Evolutionary conservation across 495 filamentous ascomycete genomes (phyloP).

Genomic region (Aspergillus carlsbadensis): DNA sequence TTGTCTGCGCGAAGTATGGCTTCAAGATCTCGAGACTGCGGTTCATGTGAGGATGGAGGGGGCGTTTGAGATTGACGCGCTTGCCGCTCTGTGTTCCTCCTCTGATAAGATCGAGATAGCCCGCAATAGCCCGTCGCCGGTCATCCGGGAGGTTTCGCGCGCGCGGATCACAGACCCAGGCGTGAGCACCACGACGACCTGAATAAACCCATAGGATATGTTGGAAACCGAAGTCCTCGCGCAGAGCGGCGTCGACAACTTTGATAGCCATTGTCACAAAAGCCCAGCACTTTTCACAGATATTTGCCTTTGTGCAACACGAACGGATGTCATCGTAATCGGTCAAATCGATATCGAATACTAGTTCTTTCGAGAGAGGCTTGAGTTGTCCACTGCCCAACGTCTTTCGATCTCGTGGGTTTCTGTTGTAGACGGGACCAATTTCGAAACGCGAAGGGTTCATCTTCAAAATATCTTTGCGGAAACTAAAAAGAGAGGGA

Average conservation of each 20-base stretch:
- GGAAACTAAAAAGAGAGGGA: slow-evolving; percentile 54
- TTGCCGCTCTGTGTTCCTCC: slow-evolving; percentile 84
- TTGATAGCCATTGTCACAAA: slow-evolving; percentile 98
- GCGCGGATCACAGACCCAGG: slow-evolving; percentile 94
- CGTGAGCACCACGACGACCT: slow-evolving; percentile 91
- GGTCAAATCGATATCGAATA: slow-evolving; percentile 98
- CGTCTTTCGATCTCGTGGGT: slow-evolving; percentile 90
- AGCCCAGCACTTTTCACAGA: slow-evolving; percentile 91
- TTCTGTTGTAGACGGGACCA: slow-evolving; percentile 89
- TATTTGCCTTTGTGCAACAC: slow-evolving; percentile 89
- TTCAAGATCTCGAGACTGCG: slow-evolving; percentile 83
- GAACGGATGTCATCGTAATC: slow-evolving; percentile 97
- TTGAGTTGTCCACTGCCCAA: slow-evolving; percentile 63
- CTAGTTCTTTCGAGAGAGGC: slow-evolving; percentile 85
- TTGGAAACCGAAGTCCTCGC: slow-evolving; percentile 93
- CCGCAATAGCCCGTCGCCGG: slow-evolving; percentile 76
- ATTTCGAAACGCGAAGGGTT: slow-evolving; percentile 97
- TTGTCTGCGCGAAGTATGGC: slow-evolving; percentile 73
- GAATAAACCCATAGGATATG: slow-evolving; percentile 99
- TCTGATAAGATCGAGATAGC: slow-evolving; percentile 82
- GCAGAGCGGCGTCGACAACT: slow-evolving; percentile 78
- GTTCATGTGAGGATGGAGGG: slow-evolving; percentile 84
- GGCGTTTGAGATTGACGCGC: slow-evolving; percentile 79
- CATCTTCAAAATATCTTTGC: slow-evolving; percentile 82
- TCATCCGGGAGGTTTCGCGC: slow-evolving; percentile 81